A percentile compares a stretch with the other conserved stretches of the same genome.
Evolutionary conservation across 23 red algal genomes (phyloP).

Genomic region (Gracilaria domingensis): DNA sequence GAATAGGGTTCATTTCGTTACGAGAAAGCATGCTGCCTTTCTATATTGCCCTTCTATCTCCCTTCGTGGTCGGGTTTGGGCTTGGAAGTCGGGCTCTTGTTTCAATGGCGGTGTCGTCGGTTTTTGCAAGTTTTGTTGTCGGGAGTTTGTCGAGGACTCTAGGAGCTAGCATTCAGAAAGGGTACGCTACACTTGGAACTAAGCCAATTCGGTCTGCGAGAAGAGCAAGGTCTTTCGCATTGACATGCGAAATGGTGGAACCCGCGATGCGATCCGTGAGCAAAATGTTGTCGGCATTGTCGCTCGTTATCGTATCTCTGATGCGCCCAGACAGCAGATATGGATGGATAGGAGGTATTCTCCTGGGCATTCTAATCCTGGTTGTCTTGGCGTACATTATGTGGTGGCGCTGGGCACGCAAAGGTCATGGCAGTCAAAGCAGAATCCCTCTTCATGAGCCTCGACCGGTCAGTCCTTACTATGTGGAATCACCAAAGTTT

Average conservation of each 20-base stretch:
- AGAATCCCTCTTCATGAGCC: neutral
- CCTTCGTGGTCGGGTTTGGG: constrained; percentile 88
- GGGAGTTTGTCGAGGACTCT: neutral
- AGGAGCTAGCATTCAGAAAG: neutral
- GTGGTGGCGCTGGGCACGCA: neutral
- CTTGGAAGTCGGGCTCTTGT: constrained; percentile 74
- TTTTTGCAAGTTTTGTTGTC: neutral
- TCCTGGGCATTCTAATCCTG: constrained; percentile 21
- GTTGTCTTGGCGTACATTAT: neutral
- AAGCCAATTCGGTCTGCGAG: neutral
- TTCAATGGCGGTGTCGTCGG: neutral
- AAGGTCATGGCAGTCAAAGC: neutral
- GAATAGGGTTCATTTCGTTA: neutral
- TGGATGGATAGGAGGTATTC: constrained; percentile 79
- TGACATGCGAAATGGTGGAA: constrained; percentile 75
- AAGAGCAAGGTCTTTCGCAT: constrained; percentile 74
- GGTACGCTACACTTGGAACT: neutral
- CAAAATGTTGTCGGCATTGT: constrained; percentile 67
- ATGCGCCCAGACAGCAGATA: constrained; percentile 62
- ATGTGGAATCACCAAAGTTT: constrained; percentile 4
- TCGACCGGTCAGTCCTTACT: constrained; percentile 2
- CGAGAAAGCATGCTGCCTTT: constrained; percentile 63
- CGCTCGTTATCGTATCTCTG: constrained; percentile 57
- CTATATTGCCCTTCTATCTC: constrained; percentile 72
- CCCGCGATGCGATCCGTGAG: constrained; percentile 84